Base-by-base conservation (phyloP, 352 stramenopile genomes). In the Phytophthora pinifolia region DNA sequence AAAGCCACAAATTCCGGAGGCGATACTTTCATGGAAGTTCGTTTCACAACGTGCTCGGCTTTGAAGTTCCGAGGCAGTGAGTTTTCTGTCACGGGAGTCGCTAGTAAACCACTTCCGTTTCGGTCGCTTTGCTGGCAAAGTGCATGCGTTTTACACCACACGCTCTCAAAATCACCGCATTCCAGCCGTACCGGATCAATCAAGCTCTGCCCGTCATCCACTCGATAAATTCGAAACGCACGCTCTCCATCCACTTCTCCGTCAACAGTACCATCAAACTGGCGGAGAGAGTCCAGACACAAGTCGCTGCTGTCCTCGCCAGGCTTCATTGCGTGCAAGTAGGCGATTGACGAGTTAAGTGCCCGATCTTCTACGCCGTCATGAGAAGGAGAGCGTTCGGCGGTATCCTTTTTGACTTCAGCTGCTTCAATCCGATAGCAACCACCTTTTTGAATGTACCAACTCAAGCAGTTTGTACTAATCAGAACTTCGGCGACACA, bases 401-500 rank as follows among this genome's bases (percentile, higher is more conserved):
- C 15, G 13, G 2, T 9, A 46, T 35, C 30, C 17, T 54, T 46
- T 33, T 42, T 54, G 10, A 32, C 32, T 36, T 67, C 14, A 13
- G 51, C 33, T 41, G 44, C 51, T 47, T 50, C 60, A 17, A 80
- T 48, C n/a, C 44, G 61, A 59, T 80, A 83, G 29, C 39, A 68
- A 13, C 51, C 43, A 27, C 59, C 59, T 55, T 68, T 79, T 31
- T 65, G 59, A 15, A 80, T 25, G 12, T 67, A 49, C 73, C 73
- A 83, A 29, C 46, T 62, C n/a, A 15, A 32, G 14, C 42, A 60
- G 2, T 67, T 35, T 9, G 52, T 42, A 22, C 27, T 55, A 5
- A 83, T 42, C 52, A 83, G 31, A 4, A 83, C 34, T 18, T 80
- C 65, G 33, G 60, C 65, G 15, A 43, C 60, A 15, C 56, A 51